Evolutionary conservation across 192 early-diverging fungal species (phyloP).

Genomic region (Coemansia sp.): DNA sequence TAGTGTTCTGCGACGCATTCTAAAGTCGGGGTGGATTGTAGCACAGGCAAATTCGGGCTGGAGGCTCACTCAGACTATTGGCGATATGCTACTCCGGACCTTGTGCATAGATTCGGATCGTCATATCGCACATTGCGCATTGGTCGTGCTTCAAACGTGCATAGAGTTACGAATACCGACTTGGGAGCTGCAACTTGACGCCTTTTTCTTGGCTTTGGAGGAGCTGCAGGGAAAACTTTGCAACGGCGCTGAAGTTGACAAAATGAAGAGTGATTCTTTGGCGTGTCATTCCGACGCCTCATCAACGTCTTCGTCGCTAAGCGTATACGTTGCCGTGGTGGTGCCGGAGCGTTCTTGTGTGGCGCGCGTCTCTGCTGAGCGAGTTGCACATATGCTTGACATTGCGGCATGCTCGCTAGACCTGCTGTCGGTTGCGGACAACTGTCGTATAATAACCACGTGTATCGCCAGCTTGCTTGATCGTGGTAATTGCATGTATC

Average conservation of each 20-base stretch:
- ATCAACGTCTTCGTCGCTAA: not conserved
- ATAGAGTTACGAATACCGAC: conserved; percentile 14
- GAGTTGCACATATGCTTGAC: conserved; percentile 18
- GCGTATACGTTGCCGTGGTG: conserved; percentile 2
- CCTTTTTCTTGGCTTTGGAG: conserved; percentile 4
- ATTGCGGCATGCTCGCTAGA: conserved; percentile 16
- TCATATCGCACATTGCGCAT: conserved; percentile 3
- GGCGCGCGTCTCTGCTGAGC: conserved; percentile 11
- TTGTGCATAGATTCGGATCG: conserved; percentile 8
- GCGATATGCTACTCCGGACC: conserved; percentile 14
- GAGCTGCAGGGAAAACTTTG: conserved; percentile 17
- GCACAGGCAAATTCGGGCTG: conserved; percentile 19
- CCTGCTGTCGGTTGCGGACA: conserved; percentile 12
- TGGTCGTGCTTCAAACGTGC: conserved; percentile 9
- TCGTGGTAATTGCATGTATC: conserved; percentile 7
- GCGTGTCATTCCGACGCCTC: not conserved
- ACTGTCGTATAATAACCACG: conserved; percentile 5
- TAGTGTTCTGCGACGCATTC: conserved; percentile 10
- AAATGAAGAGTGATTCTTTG: not conserved
- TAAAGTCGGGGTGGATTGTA: conserved; percentile 15
- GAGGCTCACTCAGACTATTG: conserved; percentile 27
- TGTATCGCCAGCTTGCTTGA: conserved; percentile 19
- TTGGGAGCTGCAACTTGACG: conserved; percentile 12
- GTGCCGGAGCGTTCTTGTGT: not conserved
- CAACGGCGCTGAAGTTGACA: not conserved